These are phyloP conservation scores for Tripterygium wilfordii DNA, from an alignment of 177 flowering plant genomes.

Conservation along the genomic window DNA sequence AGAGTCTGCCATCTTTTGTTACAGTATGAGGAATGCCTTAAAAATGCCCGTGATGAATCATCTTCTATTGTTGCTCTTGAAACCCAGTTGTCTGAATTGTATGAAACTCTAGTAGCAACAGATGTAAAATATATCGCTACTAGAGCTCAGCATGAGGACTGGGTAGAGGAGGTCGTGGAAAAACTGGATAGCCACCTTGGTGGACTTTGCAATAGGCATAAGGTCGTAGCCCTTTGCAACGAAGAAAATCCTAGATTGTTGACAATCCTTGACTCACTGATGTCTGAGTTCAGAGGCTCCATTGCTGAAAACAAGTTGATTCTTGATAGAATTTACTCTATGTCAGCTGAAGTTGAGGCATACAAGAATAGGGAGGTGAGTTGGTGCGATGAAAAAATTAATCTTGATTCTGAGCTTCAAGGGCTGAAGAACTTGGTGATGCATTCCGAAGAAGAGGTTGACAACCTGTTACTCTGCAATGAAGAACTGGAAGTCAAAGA, in stretches of 20 bases:
- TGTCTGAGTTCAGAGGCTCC: slow-evolving; percentile 46
- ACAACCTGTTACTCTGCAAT: slow-evolving; percentile 33
- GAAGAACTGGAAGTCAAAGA: slow-evolving; percentile 49
- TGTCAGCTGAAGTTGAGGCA: slow-evolving; percentile 36
- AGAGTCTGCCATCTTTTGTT: slow-evolving; percentile 22
- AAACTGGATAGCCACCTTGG: slow-evolving; percentile 27
- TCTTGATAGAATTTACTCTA: slow-evolving; percentile 19
- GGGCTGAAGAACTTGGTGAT: slow-evolving; percentile 28
- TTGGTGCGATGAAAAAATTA: slow-evolving; percentile 12
- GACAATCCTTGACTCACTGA: slow-evolving; percentile 30
- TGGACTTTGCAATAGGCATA: slow-evolving; percentile 44
- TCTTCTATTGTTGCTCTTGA: slow-evolving; percentile 35
- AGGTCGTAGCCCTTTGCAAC: too few species aligned
- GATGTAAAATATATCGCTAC: slow-evolving; percentile 45
- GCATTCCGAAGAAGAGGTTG: slow-evolving; percentile 45
- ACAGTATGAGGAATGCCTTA: slow-evolving; percentile 29
- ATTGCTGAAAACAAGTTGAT: slow-evolving; percentile 36
- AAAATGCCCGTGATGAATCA: slow-evolving; percentile 25
- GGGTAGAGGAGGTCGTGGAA: slow-evolving; percentile 33
- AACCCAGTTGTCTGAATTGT: slow-evolving; percentile 35
- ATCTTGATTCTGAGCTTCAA: slow-evolving; percentile 30
- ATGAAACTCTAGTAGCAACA: slow-evolving; percentile 36
- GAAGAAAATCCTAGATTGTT: slow-evolving; percentile 50
- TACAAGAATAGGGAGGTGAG: slow-evolving; percentile 23
- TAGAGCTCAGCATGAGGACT: slow-evolving; percentile 34